Evolutionary conservation across 1,139 yeast species (phyloP).

Genomic region (Ogataea hybrid): DNA sequence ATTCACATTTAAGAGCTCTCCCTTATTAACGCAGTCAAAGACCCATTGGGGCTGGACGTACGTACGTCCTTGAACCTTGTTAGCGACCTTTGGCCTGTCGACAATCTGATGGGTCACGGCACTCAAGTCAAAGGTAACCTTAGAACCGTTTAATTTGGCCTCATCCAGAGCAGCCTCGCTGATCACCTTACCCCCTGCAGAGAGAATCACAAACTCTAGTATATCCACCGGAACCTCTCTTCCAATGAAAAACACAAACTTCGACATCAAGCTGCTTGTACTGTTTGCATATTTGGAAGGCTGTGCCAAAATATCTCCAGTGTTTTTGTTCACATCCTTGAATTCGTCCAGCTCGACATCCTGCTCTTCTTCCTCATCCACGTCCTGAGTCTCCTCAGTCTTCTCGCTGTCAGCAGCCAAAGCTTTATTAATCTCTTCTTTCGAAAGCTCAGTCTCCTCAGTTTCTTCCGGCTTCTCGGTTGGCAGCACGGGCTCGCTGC

Average conservation of each 20-base stretch:
- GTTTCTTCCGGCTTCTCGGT: constrained; percentile 20
- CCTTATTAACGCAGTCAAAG: constrained; percentile 85
- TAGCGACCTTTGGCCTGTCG: constrained; percentile 81
- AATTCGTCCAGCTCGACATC: constrained; percentile 70
- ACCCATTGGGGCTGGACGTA: constrained; percentile 98
- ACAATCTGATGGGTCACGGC: constrained; percentile 88
- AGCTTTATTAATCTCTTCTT: constrained; percentile 48
- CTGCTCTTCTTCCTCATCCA: constrained; percentile 41
- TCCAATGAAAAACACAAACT: constrained; percentile 81
- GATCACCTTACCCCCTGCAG: constrained; percentile 84
- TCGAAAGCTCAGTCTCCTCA: constrained; percentile 36
- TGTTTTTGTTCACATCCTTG: constrained; percentile 49
- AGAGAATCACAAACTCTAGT: constrained; percentile 79
- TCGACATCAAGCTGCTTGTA: constrained; percentile 62
- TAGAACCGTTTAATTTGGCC: constrained; percentile 37
- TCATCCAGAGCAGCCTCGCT: constrained; percentile 90
- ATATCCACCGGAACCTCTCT: constrained; percentile 95
- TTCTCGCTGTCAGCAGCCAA: constrained; percentile 47
- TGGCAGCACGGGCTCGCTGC: constrained; percentile 44
- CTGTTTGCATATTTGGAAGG: constrained; percentile 65
- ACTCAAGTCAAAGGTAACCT: constrained; percentile 55
- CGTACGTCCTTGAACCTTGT: constrained; percentile 86
- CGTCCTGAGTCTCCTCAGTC: constrained; percentile 38
- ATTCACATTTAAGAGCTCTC: constrained; percentile 69
- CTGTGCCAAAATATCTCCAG: constrained; percentile 78